These are phyloP conservation scores for Crataegus laevigata DNA, from an alignment of 306 rosid species.

Conservation along the genomic window DNA sequence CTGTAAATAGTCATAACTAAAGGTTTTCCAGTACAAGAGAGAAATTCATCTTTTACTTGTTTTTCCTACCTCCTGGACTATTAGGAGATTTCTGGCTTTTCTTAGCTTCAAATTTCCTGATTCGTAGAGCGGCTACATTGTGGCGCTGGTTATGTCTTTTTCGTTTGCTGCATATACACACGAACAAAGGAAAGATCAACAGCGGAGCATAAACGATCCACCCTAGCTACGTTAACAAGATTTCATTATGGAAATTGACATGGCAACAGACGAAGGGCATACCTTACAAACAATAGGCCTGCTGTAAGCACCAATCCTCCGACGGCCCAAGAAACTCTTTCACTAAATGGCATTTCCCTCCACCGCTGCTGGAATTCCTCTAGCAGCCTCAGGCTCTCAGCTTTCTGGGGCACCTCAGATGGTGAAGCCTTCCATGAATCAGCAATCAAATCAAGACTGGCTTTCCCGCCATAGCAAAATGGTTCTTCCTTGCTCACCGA, in stretches of 20 bases:
- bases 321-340: conserved; percentile 86
- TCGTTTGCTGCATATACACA: conserved; percentile 41
- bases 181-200: not conserved
- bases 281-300: conserved; percentile 75
- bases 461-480: conserved; percentile 75
- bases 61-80: conserved; percentile 40
- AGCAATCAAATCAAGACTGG: conserved; percentile 65
- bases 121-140: conserved; percentile 62
- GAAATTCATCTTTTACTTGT: conserved; percentile 43
- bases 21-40: conserved; percentile 21
- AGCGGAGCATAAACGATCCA: not conserved
- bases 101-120: conserved; percentile 61
- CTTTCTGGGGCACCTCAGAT: conserved; percentile 31
- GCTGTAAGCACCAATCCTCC: conserved; percentile 96
- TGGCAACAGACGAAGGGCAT: conserved; percentile 11
- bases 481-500: conserved; percentile 26
- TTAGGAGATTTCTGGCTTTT: conserved; percentile 30
- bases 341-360: conserved; percentile 53
- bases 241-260: not conserved
- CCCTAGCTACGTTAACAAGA: no score
- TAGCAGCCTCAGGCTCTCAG: conserved; percentile 21
- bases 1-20: not conserved
- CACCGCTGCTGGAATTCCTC: conserved; percentile 56
- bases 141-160: conserved; percentile 43
- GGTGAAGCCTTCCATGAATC: conserved; percentile 71